phyloP scores from a whole-genome alignment of 306 rosid species.

The Mimosa pudica region DNA sequence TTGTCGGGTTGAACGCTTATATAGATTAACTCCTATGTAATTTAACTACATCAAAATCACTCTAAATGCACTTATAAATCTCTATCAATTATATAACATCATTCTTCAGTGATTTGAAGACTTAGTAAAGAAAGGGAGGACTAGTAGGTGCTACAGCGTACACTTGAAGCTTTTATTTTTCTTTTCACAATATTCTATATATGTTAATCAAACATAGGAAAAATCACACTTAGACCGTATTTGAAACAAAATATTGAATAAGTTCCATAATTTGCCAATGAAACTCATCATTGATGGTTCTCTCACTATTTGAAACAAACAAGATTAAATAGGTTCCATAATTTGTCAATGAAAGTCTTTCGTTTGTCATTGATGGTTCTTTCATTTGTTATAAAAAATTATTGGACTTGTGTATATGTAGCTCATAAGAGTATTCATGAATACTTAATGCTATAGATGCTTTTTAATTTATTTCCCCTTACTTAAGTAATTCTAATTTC shows the following conservation, averaged over 20 bases:
- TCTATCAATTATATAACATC: neutral
- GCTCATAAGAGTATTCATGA: neutral
- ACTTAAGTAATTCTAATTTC: neutral
- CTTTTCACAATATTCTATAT: neutral
- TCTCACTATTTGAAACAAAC: too few species aligned
- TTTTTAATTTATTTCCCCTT: neutral
- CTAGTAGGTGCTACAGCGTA: neutral
- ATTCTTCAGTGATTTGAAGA: neutral
- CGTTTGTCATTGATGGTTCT: too few species aligned
- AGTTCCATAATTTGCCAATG: too few species aligned
- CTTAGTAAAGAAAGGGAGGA: neutral
- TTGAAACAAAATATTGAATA: too few species aligned
- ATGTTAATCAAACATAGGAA: neutral
- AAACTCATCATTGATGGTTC: too few species aligned
- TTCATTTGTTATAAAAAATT: too few species aligned
- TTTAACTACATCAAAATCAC: neutral
- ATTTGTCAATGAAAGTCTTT: too few species aligned
- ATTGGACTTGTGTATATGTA: neutral
- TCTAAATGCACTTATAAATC: neutral
- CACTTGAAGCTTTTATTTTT: neutral
- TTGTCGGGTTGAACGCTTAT: neutral
- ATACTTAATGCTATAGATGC: neutral
- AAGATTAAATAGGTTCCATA: too few species aligned
- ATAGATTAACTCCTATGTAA: neutral
- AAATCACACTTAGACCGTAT: too few species aligned